A percentile compares a stretch with the other conserved stretches of the same genome.
These are phyloP conservation scores for Naganishia friedmannii DNA, from an alignment of 768 basidiomycete genomes.

Conservation along the genomic window DNA sequence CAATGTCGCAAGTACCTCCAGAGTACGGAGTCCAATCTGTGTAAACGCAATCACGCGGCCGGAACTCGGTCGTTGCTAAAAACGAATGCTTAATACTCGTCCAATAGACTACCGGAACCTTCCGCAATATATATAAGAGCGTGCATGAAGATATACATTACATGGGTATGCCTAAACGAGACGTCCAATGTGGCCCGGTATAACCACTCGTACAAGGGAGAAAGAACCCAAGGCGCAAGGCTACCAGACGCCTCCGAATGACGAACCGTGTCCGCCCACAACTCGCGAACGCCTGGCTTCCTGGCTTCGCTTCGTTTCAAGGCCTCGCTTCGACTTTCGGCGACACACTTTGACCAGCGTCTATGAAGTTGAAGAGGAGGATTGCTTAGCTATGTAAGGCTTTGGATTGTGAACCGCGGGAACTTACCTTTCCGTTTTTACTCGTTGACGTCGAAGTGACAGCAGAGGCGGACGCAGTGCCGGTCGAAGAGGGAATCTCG, in stretches of 20 bases:
- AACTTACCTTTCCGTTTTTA: slow-evolving; percentile 18
- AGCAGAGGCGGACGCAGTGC: slow-evolving; percentile 10
- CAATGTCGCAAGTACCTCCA: too few species aligned
- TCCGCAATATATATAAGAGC: neutral
- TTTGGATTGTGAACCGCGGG: neutral
- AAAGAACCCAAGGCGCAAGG: neutral
- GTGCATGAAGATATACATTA: neutral
- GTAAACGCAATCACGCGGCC: too few species aligned
- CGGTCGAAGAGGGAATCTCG: neutral
- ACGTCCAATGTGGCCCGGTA: neutral
- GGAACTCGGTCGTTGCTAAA: too few species aligned
- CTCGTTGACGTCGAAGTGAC: slow-evolving; percentile 14
- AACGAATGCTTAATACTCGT: too few species aligned
- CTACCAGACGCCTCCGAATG: slow-evolving; percentile 12
- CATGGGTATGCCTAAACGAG: neutral
- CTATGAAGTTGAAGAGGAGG: neutral
- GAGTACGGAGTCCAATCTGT: too few species aligned
- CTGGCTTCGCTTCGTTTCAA: neutral
- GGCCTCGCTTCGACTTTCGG: slow-evolving; percentile 14
- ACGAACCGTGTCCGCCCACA: slow-evolving; percentile 18
- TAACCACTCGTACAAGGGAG: neutral
- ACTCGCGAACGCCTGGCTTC: slow-evolving; percentile 10
- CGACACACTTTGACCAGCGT: slow-evolving; percentile 15
- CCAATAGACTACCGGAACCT: neutral
- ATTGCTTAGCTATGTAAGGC: neutral